Percentiles rank a stretch among this genome's conserved stretches.
These are phyloP conservation scores for Candida sakaeoensis DNA, from an alignment of 805 yeast species.

Conservation along the genomic window DNA sequence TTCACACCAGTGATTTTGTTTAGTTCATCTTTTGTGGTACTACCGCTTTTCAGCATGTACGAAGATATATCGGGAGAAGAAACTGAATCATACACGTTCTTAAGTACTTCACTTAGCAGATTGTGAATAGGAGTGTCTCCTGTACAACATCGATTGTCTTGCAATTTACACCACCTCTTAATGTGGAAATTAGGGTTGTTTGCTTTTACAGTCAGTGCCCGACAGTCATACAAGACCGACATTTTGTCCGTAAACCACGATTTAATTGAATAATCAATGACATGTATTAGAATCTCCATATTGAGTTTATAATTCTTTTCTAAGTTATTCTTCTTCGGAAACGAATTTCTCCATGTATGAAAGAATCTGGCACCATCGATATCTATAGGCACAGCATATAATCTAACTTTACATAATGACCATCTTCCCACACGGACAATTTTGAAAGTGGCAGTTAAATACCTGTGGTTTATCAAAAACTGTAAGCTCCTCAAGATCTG, in stretches of 20 bases:
- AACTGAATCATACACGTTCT: conserved; percentile 33
- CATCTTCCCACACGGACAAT: conserved; percentile 11
- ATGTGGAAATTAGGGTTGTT: conserved; percentile 19
- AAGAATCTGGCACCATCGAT: conserved; percentile 28
- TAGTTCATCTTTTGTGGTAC: conserved; percentile 14
- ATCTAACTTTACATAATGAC: conserved; percentile 31
- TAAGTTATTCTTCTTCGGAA: conserved; percentile 27
- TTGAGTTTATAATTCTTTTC: conserved; percentile 23
- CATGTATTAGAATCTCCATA: conserved; percentile 34
- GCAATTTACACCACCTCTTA: conserved; percentile 25
- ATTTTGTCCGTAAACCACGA: not conserved
- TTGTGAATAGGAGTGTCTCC: too few species aligned
- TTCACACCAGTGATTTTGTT: conserved; percentile 38
- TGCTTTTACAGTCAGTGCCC: too few species aligned
- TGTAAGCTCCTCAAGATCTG: conserved; percentile 34
- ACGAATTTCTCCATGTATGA: conserved; percentile 28
- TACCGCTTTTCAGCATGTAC: conserved; percentile 13
- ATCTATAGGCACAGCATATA: conserved; percentile 50
- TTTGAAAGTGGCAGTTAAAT: conserved; percentile 44
- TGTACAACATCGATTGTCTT: not conserved
- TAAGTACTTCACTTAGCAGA: conserved; percentile 18
- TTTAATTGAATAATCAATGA: conserved; percentile 37
- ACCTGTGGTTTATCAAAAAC: conserved; percentile 41
- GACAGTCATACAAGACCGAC: not conserved
- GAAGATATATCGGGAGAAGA: conserved; percentile 20